Conservation (phyloP, 768 basidiomycete species). For the Psilocybe cyanescens region DNA sequence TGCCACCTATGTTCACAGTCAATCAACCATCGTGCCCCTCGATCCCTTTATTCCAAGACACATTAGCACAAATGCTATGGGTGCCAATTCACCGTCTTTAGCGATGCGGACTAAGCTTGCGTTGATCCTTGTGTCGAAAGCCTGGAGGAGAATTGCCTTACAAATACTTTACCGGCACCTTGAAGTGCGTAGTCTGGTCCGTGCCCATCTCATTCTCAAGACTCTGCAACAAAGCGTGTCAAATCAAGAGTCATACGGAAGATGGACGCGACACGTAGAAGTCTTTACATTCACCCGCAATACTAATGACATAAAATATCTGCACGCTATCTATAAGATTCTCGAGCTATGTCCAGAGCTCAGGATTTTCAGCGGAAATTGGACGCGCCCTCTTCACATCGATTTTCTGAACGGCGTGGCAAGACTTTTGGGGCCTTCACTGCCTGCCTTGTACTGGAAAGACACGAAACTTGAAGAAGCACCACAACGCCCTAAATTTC, state of each 20-base stretch:
- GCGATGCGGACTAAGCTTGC: conserved; percentile 54
- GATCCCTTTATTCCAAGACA: conserved; percentile 49
- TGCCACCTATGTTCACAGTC: conserved; percentile 50
- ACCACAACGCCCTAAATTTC: conserved; percentile 14
- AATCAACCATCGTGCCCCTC: conserved; percentile 45
- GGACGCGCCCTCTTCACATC: conserved; percentile 45
- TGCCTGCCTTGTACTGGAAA: conserved; percentile 52
- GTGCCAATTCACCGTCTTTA: conserved; percentile 46
- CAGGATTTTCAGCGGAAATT: conserved; percentile 49
- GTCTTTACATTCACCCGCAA: conserved; percentile 50
- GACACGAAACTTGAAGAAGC: conserved; percentile 25
- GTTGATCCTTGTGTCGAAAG: conserved; percentile 49
- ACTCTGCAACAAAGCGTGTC: conserved; percentile 34
- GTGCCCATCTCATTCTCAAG: conserved; percentile 40
- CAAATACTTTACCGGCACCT: conserved; percentile 51
- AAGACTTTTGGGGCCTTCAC: conserved; percentile 39
- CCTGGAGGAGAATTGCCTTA: conserved; percentile 47
- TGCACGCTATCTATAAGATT: conserved; percentile 46
- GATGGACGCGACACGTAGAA: conserved; percentile 53
- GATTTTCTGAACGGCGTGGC: conserved; percentile 47
- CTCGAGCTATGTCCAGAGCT: conserved; percentile 49
- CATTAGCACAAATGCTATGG: conserved; percentile 47
- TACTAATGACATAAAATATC: conserved; percentile 36
- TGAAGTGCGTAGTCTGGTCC: conserved; percentile 46
- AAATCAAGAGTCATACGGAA: conserved; percentile 34